A percentile compares a stretch with the other conserved stretches of the same genome.
These are phyloP conservation scores for Apiospora pterosperma DNA, from an alignment of 2,329 filamentous ascomycete genomes.

Conservation along the genomic window DNA sequence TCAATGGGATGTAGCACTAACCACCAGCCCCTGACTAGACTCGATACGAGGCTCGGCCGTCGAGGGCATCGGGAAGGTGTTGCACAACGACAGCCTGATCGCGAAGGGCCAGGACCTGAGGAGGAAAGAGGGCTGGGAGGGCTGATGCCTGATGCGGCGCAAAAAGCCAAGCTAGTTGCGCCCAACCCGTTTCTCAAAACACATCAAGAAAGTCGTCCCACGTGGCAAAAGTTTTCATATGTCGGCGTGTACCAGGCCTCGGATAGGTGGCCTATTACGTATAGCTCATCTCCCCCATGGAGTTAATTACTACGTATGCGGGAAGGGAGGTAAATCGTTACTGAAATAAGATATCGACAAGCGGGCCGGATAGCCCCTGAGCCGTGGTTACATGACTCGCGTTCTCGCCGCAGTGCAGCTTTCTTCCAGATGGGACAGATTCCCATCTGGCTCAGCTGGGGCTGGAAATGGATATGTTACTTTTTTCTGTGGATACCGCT, in stretches of 20 bases:
- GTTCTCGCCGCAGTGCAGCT: background rate
- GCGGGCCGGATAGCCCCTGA: background rate
- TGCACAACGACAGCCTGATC: background rate
- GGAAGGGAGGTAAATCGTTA: background rate
- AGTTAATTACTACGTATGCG: background rate
- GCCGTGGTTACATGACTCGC: background rate
- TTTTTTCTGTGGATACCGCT: background rate
- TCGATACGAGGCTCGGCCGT: background rate
- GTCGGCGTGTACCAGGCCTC: background rate
- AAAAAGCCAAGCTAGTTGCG: background rate
- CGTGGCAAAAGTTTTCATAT: background rate
- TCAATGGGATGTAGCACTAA: background rate
- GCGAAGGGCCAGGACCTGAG: background rate
- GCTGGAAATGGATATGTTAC: background rate
- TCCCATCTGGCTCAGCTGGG: background rate
- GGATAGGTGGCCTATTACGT: background rate
- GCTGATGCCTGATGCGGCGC: background rate
- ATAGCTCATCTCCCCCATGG: background rate
- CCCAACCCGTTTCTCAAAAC: background rate
- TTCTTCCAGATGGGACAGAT: no score
- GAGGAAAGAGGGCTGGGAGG: background rate
- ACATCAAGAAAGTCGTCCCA: background rate
- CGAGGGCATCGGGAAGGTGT: background rate
- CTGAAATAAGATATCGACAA: background rate
- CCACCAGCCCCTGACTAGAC: background rate